These are phyloP conservation scores for Fusarium piperis DNA, from an alignment of 2,329 filamentous ascomycete species.

Conservation along the genomic window DNA sequence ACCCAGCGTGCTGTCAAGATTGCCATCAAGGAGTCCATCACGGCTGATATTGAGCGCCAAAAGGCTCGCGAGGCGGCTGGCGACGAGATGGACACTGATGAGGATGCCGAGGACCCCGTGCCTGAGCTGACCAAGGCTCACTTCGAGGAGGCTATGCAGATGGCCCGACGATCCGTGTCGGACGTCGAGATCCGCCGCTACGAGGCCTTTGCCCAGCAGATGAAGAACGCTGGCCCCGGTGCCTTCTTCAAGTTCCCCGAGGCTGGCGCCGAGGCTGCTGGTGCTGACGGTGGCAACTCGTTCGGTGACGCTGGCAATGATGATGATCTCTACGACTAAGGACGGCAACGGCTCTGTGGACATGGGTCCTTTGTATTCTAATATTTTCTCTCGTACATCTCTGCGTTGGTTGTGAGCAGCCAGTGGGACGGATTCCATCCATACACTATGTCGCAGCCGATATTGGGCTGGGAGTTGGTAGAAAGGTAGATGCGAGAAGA, in stretches of 20 bases:
- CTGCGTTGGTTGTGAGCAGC: constrained; percentile 41
- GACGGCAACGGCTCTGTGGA: constrained; percentile 30
- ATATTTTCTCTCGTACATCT: constrained; percentile 52
- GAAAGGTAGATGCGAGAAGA: constrained; percentile 44
- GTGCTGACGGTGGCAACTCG: constrained; percentile 66
- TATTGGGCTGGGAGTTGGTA: constrained; percentile 50
- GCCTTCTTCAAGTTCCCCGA: constrained; percentile 98
- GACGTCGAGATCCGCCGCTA: constrained; percentile 98
- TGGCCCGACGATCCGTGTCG: constrained; percentile 90
- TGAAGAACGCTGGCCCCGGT: constrained; percentile 97
- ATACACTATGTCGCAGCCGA: constrained; percentile 38
- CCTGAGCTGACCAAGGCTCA: constrained; percentile 95
- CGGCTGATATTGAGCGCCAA: constrained; percentile 84
- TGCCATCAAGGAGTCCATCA: constrained; percentile 97
- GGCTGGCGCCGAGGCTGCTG: constrained; percentile 71
- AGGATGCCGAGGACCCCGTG: constrained; percentile 89
- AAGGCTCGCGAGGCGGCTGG: constrained; percentile 90
- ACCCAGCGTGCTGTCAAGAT: constrained; percentile 99
- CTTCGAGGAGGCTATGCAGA: constrained; percentile 98
- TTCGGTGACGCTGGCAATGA: constrained; percentile 92
- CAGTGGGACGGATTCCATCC: constrained; percentile 35
- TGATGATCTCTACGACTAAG: constrained; percentile 95
- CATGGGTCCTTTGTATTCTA: constrained; percentile 58
- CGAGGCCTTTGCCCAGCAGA: constrained; percentile 97
- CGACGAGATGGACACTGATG: constrained; percentile 75